phyloP scores from a whole-genome alignment of 495 filamentous ascomycete genomes.

The Jackrogersella minutella region DNA sequence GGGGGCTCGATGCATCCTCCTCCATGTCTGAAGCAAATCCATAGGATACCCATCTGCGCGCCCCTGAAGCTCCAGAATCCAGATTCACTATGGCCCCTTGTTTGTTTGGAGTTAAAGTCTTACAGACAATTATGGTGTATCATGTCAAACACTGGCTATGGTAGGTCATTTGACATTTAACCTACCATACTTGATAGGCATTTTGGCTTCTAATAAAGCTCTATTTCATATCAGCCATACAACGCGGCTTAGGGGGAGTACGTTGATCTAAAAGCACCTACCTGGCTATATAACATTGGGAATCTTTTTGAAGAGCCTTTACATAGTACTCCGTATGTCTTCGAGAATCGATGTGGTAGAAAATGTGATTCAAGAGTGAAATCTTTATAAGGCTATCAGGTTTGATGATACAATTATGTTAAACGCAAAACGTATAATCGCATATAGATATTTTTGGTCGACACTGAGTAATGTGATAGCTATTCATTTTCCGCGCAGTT shows the following conservation, averaged over 20 bases:
- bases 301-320: not conserved
- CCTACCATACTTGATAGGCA: not conserved
- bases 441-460: no score
- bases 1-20: conserved; percentile 32
- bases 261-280: not conserved
- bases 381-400: no score
- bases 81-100: conserved; percentile 19
- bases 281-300: no score
- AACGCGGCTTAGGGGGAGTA: not conserved
- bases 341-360: no score
- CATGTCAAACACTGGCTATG: not conserved
- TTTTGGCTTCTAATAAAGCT: not conserved
- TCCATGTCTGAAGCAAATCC: conserved; percentile 17
- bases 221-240: no score
- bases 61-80: conserved; percentile 18
- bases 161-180: not conserved
- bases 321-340: no score
- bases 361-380: no score
- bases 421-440: no score
- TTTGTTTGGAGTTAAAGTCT: conserved; percentile 7
- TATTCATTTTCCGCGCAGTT: no score
- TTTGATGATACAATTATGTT: no score
- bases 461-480: no score
- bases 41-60: not conserved
- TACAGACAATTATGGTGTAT: conserved; percentile 6